A percentile compares a stretch with the other conserved stretches of the same genome.
Conservation (phyloP, 805 yeast genomes). For the Kuraishia ogatae region DNA sequence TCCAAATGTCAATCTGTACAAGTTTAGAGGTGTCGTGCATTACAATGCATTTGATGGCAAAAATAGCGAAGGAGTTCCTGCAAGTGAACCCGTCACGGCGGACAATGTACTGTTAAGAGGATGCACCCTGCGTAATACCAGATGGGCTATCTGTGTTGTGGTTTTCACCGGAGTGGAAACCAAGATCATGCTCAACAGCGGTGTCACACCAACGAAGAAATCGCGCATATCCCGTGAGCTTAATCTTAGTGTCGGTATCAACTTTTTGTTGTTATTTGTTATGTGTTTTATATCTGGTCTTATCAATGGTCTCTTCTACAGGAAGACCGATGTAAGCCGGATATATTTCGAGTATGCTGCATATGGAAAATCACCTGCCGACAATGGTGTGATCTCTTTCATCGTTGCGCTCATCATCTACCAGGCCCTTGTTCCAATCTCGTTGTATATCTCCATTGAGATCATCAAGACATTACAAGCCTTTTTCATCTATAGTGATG, state of each 20-base stretch:
- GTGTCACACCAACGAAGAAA: slow-evolving; percentile 67
- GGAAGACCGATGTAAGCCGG: slow-evolving; percentile 33
- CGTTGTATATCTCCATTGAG: slow-evolving; percentile 71
- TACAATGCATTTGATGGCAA: slow-evolving; percentile 26
- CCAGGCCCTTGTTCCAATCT: slow-evolving; percentile 74
- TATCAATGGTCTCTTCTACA: slow-evolving; percentile 58
- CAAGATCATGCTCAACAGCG: slow-evolving; percentile 71
- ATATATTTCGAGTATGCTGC: slow-evolving; percentile 54
- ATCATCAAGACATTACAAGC: slow-evolving; percentile 75
- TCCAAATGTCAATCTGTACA: slow-evolving; percentile 58
- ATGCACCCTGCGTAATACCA: slow-evolving; percentile 62
- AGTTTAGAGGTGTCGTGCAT: slow-evolving; percentile 59
- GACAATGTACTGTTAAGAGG: slow-evolving; percentile 67
- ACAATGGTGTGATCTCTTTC: slow-evolving; percentile 59
- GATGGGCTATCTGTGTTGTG: slow-evolving; percentile 68
- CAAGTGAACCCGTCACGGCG: slow-evolving; percentile 49
- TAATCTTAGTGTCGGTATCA: slow-evolving; percentile 56
- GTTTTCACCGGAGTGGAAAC: slow-evolving; percentile 73
- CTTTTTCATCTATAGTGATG: slow-evolving; percentile 63
- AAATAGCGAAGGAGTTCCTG: slow-evolving; percentile 18
- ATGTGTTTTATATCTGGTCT: slow-evolving; percentile 65
- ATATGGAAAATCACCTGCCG: slow-evolving; percentile 48
- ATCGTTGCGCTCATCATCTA: slow-evolving; percentile 67
- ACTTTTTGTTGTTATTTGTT: slow-evolving; percentile 51
- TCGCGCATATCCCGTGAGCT: slow-evolving; percentile 58